Base-by-base conservation (phyloP, 495 filamentous ascomycete species). In the Hypoxylon rickii region DNA sequence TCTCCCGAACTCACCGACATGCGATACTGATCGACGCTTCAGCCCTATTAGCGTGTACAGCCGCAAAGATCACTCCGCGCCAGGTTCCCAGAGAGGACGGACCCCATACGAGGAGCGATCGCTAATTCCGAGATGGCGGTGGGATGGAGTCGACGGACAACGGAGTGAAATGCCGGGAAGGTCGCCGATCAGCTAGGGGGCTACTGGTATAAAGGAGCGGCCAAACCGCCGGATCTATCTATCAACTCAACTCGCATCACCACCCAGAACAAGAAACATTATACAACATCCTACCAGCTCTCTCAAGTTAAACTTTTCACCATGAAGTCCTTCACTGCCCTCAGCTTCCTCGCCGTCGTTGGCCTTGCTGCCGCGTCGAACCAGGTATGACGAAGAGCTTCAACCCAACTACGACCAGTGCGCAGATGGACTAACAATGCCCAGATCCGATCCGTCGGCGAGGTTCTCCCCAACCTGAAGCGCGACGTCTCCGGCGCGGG, bases 1-100 rank as follows among this genome's bases (percentile, higher is more conserved):
- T 53, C n/a, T n/a, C n/a, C n/a, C n/a, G 21, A 44, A 44, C 49
- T 59, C 44, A 59, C 43, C 21, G 49, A 48, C 55, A 58, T 42
- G 40, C 55, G 46, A 48, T 11, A n/a, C n/a, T n/a, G n/a, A n/a
- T n/a, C n/a, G n/a, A n/a, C n/a, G n/a, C 18, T 38, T 20, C n/a
- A 38, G 19, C 24, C 41, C 6, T 31, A 32, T 1, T 20, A 45
- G 42, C 17, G 8, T 57, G 38, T 39, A 39, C 21, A 32, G 42
- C 56, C 37, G 49, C 24, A 15, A 37, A n/a, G n/a, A 53, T 22
- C 41, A 21, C 42, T 22, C 48, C 49, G 41, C 29, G 22, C n/a
- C 31, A 22, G 29, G 16, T 43, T 37, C 41, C 26, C 29, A 31
- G 3, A 8, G 24, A 38, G 31, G 36, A 18, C 29, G 15, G 18